Base-by-base conservation (phyloP, 2,329 filamentous ascomycete genomes). In the Bipolaris gigantea region DNA sequence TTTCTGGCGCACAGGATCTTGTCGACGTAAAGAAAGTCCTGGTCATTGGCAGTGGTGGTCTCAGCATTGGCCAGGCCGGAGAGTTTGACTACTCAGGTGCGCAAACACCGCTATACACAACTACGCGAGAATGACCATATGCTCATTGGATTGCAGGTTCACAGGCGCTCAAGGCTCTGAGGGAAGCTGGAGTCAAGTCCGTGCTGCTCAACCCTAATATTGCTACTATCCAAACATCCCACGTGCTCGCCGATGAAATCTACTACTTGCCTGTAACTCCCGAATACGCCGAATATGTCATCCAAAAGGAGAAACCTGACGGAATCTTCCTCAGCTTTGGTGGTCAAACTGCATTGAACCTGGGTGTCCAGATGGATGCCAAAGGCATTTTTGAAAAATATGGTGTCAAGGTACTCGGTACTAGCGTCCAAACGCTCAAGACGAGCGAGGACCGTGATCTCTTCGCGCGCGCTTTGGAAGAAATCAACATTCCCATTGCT, bases 141-240 rank as follows among this genome's bases (percentile, higher is more conserved):
- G 47, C 62, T 73, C 11, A 72, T 39, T 9, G 13, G 6, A 16
- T 15, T 19, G 5, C 70, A 96, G 92, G 94, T 61, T 92, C 93
- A 5, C 94, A 97, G 81, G 94, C 94, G 50, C 83, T 99, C 60
- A 97, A 97, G 80, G 94, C 94, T 35, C 83, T 99, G 58, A 97
- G 96, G 79, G 93, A 97, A 79, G 93, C 92, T 60, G 91, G 91
- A 57, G 90, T 97, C 56, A 79, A 87, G 64, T 96, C 93, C 9
- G 89, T 97, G 50, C 86, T 97, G 62, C 92, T 97, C 76, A 97
- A 97, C 79, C 93, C 93, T 69, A 97, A 97, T 76, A 97, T 97
- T 75, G 93, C 93, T 56, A 97, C 94, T 54, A 97, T 97, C 72
- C 93, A 97, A 80, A 97, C 93, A 67, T 92, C 95, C 76, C 93